Percentiles rank a stretch among this genome's conserved stretches.
Evolutionary conservation across 345 rosid species (phyloP).

Genomic region (Eucalyptus caleyi): DNA sequence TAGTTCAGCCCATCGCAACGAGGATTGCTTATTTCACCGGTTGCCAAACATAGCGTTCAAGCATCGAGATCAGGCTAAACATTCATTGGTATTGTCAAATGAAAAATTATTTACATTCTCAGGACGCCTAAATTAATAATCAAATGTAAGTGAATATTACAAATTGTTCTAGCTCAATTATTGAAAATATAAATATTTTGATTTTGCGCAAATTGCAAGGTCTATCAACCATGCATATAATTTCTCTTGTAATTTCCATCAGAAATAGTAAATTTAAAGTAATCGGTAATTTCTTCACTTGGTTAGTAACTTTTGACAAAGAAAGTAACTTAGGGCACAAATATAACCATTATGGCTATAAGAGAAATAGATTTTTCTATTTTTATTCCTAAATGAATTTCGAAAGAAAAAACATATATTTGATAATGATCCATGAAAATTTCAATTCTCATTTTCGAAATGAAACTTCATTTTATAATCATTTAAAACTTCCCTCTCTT

Average conservation of each 20-base stretch:
- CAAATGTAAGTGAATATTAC: background rate
- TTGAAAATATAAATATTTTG: background rate
- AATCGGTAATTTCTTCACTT: background rate
- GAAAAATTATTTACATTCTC: background rate
- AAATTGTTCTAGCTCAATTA: background rate
- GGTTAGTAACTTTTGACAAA: background rate
- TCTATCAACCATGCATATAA: background rate
- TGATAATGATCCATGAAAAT: accelerated
- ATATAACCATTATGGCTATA: accelerated
- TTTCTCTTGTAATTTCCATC: background rate
- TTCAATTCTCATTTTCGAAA: accelerated
- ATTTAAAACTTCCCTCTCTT: too few relatives aligned
- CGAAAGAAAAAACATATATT: accelerated
- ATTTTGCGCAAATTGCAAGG: accelerated
- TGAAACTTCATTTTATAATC: too few relatives aligned
- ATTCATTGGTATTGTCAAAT: background rate
- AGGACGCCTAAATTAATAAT: background rate
- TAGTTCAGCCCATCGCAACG: background rate
- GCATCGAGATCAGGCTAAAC: background rate
- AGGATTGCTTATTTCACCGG: background rate
- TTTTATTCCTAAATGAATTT: accelerated
- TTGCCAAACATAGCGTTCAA: background rate
- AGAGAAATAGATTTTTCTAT: too few relatives aligned
- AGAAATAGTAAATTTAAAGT: background rate
- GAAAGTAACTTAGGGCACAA: background rate